Evolutionary conservation across 2,329 filamentous ascomycete species (phyloP).

Genomic region (Fusarium duplospermum): DNA sequence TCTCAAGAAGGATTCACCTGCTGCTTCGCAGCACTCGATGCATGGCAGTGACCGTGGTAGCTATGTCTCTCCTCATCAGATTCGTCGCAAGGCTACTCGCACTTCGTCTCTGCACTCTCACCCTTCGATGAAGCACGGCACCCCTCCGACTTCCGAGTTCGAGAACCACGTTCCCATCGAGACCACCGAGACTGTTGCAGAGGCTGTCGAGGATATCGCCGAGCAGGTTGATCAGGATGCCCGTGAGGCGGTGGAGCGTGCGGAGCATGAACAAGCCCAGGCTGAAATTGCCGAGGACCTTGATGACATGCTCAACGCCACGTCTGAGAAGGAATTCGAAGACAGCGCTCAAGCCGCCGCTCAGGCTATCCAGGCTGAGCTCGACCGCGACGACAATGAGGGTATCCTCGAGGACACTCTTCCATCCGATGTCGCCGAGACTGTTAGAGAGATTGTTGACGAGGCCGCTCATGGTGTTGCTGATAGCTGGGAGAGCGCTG

Average conservation of each 20-base stretch:
- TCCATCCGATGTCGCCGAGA: conserved; percentile 54
- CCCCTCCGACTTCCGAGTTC: conserved; percentile 48
- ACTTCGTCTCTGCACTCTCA: conserved; percentile 49
- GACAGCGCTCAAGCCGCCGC: conserved; percentile 60
- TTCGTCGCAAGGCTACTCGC: conserved; percentile 52
- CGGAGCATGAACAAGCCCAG: conserved; percentile 61
- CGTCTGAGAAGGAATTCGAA: conserved; percentile 66
- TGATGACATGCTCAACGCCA: conserved; percentile 61
- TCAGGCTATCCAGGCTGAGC: conserved; percentile 63
- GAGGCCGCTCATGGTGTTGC: conserved; percentile 69
- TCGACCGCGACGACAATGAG: conserved; percentile 65
- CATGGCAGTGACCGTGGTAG: conserved; percentile 57
- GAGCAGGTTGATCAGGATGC: conserved; percentile 64
- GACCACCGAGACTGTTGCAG: conserved; percentile 77
- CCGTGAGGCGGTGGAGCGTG: conserved; percentile 72
- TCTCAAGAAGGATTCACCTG: conserved; percentile 62
- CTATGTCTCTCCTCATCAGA: conserved; percentile 57
- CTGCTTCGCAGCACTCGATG: conserved; percentile 48
- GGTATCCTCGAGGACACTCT: conserved; percentile 63
- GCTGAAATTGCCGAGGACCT: conserved; percentile 60
- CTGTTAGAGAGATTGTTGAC: conserved; percentile 53
- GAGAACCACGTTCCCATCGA: conserved; percentile 50
- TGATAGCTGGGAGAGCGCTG: conserved; percentile 93
- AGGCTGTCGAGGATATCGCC: conserved; percentile 76
- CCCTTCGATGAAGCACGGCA: conserved; percentile 43